Evolutionary conservation across 106 monocot species (phyloP), one percentile per base, ranked within the genome.

Genomic region (Allium fistulosum): DNA sequence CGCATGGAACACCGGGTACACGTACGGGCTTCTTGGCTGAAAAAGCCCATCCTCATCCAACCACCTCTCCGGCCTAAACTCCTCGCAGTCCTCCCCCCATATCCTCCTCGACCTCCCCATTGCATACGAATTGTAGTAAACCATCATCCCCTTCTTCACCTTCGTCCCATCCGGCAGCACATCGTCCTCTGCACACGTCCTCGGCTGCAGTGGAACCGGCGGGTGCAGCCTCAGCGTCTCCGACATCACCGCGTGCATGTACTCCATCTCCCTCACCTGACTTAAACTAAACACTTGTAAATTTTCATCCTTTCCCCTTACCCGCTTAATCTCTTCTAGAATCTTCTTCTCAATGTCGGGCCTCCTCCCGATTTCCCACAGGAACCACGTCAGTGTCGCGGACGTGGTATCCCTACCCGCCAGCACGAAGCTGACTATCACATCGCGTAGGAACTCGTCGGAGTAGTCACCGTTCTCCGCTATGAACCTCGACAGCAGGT

Each of bases 401-500:
- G 83, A 78, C 0, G 81, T 80, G 10, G 84, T 91, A 78, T 91
- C 91, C n/a, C 79, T 56, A 2, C 81, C 83, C n/a, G 90, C 90
- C 79, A 86, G 63, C 46, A 90, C 46, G 71, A 90, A 86, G 81
- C 80, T 86, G 10, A 82, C 76, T 17, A 84, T 80, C 75, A 86
- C 76, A 68, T 90, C 90, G 0, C 79, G 51, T 10, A 83, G 7
- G 18, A 27, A 28, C 61, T 61, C 26, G 8, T 61, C 4, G 11
- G 61, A 61, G 8, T 61, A 9, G 7, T 9, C 5, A 37, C 37
- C 5, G 15, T 10, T 49, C 26, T 9, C 49, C 11, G 6, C 10
- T 11, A 11, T 13, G 10, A 64, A 47, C 46, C 11, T 46, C 63
- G 14, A 64, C 16, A 12, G 10, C 11, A 26, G 18, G 16, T 48